Evolutionary conservation across 768 basidiomycete species (phyloP), one percentile per base, ranked within the genome.

Genomic region (Hebeloma cylindrosporum): DNA sequence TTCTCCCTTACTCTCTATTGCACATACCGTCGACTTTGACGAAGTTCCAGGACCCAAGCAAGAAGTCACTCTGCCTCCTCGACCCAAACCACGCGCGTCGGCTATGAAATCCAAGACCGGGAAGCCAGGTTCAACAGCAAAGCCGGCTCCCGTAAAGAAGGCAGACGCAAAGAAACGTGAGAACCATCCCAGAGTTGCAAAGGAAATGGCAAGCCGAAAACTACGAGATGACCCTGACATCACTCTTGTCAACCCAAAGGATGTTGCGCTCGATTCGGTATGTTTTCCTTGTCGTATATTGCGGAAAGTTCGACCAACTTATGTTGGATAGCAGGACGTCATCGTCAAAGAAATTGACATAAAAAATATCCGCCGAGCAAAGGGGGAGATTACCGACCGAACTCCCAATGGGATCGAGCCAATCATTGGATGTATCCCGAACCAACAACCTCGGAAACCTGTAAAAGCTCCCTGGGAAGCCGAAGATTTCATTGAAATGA

Each of bases 391-490:
- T 23, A 32, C n/a, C n/a, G n/a, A n/a, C n/a, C n/a, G n/a, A n/a
- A n/a, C n/a, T n/a, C n/a, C n/a, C n/a, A n/a, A n/a, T n/a, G n/a
- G n/a, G n/a, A n/a, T n/a, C n/a, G n/a, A n/a, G n/a, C n/a, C n/a
- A n/a, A n/a, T n/a, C n/a, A n/a, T n/a, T n/a, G n/a, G n/a, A n/a
- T n/a, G n/a, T n/a, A n/a, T n/a, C 23, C 20, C 21, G 8, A 18
- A n/a, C 6, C 9, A 25, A 43, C 56, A 47, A 33, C 11, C 29
- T 43, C 45, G 51, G 52, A 66, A 63, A 36, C 38, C 55, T 7
- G 52, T 43, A 32, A 62, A 64, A 52, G 67, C 66, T 5, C 61
- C 66, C 8, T 65, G 62, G 63, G 62, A 60, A 36, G 51, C 54
- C 23, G 40, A 52, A 23, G 52, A 52, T 28, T 58, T 61, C 25